Evolutionary conservation across 1,284 basidiomycete species (phyloP).

Genomic region (Leccinum fuscescens): DNA sequence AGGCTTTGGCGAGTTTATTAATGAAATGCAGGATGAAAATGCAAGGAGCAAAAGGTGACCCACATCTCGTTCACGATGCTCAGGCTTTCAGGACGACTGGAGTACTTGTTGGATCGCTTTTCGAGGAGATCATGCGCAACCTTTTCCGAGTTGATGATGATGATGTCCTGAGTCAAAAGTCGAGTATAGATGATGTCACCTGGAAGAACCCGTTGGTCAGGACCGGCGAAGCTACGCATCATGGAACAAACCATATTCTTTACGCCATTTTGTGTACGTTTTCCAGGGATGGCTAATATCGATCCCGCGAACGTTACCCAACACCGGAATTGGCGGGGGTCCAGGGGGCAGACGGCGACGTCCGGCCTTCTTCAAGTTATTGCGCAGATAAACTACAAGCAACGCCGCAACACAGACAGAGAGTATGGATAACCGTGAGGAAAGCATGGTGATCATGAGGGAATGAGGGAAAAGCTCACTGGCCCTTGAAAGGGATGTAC

Average conservation of each 20-base stretch:
- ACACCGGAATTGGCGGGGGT: conserved; percentile 18
- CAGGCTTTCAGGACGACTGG: not conserved
- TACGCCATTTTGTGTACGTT: conserved; percentile 21
- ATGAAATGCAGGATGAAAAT: not conserved
- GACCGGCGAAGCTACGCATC: not conserved
- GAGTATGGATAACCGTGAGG: not conserved
- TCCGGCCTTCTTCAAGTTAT: not conserved
- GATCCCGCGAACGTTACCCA: conserved; percentile 24
- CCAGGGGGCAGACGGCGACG: conserved; percentile 22
- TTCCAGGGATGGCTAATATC: conserved; percentile 21
- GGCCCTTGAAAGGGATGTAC: too few relatives aligned
- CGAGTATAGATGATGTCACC: conserved; percentile 24
- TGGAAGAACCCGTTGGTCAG: not conserved
- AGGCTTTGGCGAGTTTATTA: conserved; percentile 9
- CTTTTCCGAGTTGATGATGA: conserved; percentile 27
- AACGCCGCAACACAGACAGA: conserved; percentile 11
- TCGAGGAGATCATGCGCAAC: conserved; percentile 25
- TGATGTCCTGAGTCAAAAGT: conserved; percentile 15
- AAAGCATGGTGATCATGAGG: conserved; percentile 3
- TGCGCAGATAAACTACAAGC: conserved; percentile 12
- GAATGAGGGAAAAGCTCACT: too few relatives aligned
- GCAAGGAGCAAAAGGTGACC: not conserved
- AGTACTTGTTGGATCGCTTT: conserved; percentile 8
- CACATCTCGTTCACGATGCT: not conserved
- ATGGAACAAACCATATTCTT: conserved; percentile 19